Evolutionary conservation across 2,329 filamentous ascomycete genomes (phyloP), one percentile per base, ranked within the genome.

Genomic region (Diaporthe citrichinensis): DNA sequence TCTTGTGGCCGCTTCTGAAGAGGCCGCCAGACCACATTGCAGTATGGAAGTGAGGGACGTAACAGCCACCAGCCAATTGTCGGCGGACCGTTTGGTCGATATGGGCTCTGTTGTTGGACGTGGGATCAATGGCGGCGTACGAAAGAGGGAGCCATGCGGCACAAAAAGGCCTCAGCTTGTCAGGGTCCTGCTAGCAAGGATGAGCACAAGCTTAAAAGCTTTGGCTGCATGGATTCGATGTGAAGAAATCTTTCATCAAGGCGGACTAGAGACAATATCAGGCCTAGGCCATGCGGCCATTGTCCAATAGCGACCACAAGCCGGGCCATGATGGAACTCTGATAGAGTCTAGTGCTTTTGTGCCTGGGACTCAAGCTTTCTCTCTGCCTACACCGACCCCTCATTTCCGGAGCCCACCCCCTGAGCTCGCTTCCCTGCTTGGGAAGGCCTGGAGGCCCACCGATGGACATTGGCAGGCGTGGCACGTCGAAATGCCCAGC

Each of bases 291-390:
- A 10, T 20, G 31, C 23, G 8, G n/a, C 7, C 46, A 69, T 55
- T 55, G 65, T 7, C 65, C 49, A 69, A 69, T 69, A n/a, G 12
- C 49, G 10, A 23, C 28, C 49, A 28, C n/a, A 12, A 69, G 23
- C 4, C 34, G 28, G 65, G 4, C 49, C 65, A 69, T 53, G 49
- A 53, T 14, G 49, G 41, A 41, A 69, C 65, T 55, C 12, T 69
- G 65, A 55, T 55, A n/a, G 59, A 20, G 59, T 25, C 46, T 39
- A 31, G 34, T 41, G 49, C 28, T 53, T 12, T 34, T n/a, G 25
- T 36, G 46, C 31, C 23, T 53, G 31, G 23, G 31, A 53, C 20
- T 39, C n/a, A 14, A 28, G 34, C 49, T 53, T 69, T 25, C 20
- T 59, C 1, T 36, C 7, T 46, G 8, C 9, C 65, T 69, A 69